Base-by-base conservation (phyloP, 2,329 filamentous ascomycete species). In the Cladorrhinum sp. region DNA sequence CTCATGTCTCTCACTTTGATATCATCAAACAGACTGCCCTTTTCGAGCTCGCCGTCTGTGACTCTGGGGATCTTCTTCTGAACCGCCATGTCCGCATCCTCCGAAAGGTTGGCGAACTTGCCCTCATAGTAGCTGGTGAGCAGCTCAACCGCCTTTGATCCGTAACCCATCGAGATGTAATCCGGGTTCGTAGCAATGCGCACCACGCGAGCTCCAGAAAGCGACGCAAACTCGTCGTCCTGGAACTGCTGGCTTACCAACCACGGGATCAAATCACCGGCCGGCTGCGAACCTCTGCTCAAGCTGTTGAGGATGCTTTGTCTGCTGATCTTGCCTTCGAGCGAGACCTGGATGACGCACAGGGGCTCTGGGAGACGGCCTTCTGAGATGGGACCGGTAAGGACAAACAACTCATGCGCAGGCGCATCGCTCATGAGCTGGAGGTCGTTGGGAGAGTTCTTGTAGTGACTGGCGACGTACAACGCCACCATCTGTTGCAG, bases 341-440 rank as follows among this genome's bases (percentile, higher is more conserved):
- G 81, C 0, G 94, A 90, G 18, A 99, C 89, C 73, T 99, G 95
- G 56, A 99, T 88, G 1, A 98, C 95, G 70, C 92, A 96, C 1
- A 99, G 84, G 10, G 96, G 95, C 71, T 98, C 95, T 0, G 95
- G 95, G 6, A 99, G 80, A 67, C 88, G 87, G 58, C 87, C 87
- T 57, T 88, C 85, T 2, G 89, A 82, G 16, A 94, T 86, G 0
- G 95, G 94, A 2, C 93, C 90, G 2, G 96, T 92, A 23, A 99
- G 85, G 9, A 98, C 95, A 70, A 95, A 99, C 6, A 99, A 84
- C 73, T 98, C 93, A 75, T 99, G 95, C 0, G 95, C 94, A 1
- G 95, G 95, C 1, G 95, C 95, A 75, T 99, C 95, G 64, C 92
- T 96, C 92, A 99, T 96, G 60, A 99, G 84, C 74, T 98, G 95